A percentile compares a stretch with the other conserved stretches of the same genome.
Evolutionary conservation across 2,329 filamentous ascomycete genomes (phyloP).

Genomic region (Fusarium nelsonii): DNA sequence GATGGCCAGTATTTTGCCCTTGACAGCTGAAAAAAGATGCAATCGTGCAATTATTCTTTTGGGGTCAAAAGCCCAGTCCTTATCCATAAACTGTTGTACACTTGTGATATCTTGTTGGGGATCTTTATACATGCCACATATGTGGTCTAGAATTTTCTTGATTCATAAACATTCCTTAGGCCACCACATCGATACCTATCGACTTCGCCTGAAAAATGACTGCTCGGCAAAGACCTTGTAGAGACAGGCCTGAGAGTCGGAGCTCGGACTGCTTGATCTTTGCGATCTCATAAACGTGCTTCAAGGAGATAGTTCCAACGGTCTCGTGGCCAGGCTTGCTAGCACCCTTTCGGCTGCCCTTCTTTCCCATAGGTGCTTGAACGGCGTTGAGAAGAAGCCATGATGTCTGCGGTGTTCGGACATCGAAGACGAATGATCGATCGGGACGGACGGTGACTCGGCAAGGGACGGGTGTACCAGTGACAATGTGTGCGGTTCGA

Average conservation of each 20-base stretch:
- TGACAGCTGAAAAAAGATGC: constrained; percentile 4
- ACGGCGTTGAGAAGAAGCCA: constrained; percentile 89
- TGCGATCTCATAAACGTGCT: constrained; percentile 98
- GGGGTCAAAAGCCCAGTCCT: constrained; percentile 8
- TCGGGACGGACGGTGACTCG: constrained; percentile 93
- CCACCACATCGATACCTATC: constrained; percentile 78
- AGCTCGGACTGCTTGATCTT: constrained; percentile 91
- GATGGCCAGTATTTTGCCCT: neutral
- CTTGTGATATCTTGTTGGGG: constrained; percentile 29
- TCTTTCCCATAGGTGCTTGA: constrained; percentile 74
- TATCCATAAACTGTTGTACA: constrained; percentile 46
- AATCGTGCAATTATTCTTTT: constrained; percentile 35
- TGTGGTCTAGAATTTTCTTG: constrained; percentile 13
- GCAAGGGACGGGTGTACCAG: constrained; percentile 89
- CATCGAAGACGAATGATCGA: constrained; percentile 90
- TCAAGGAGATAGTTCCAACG: constrained; percentile 88
- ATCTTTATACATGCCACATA: constrained; percentile 35
- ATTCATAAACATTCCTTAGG: constrained; percentile 55
- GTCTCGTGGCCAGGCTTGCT: constrained; percentile 79
- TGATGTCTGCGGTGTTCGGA: constrained; percentile 94
- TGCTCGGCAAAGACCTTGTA: constrained; percentile 79
- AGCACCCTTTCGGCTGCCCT: constrained; percentile 83
- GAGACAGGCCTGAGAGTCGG: constrained; percentile 76
- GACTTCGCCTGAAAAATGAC: constrained; percentile 82
- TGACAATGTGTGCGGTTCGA: constrained; percentile 83